phyloP scores from a whole-genome alignment of 2,329 filamentous ascomycete species.

The Hypoxylon sp. region DNA sequence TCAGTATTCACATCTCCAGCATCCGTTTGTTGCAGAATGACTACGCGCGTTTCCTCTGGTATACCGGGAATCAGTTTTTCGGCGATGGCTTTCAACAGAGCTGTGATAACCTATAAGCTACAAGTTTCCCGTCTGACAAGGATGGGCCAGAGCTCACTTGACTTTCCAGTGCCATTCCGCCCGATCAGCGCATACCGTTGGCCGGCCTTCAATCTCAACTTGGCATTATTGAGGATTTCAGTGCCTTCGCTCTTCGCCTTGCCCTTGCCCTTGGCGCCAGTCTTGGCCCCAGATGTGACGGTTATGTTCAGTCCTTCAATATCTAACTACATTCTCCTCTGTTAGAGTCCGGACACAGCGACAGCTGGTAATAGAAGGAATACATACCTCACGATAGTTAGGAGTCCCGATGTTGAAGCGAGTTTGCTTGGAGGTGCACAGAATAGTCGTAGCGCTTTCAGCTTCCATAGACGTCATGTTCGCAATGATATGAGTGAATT shows the following conservation, averaged over 20 bases:
- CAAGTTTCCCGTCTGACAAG: background rate
- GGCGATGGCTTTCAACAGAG: slow-evolving; percentile 79
- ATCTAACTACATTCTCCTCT: slow-evolving; percentile 65
- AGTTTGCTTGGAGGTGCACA: slow-evolving; percentile 76
- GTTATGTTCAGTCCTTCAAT: slow-evolving; percentile 80
- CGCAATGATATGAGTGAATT: background rate
- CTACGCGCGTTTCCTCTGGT: slow-evolving; percentile 72
- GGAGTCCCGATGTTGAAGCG: slow-evolving; percentile 71
- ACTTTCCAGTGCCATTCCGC: slow-evolving; percentile 86
- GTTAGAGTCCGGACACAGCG: background rate
- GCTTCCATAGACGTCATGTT: slow-evolving; percentile 64
- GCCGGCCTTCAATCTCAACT: slow-evolving; percentile 78
- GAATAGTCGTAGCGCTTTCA: slow-evolving; percentile 66
- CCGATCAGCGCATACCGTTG: slow-evolving; percentile 83
- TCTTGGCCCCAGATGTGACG: slow-evolving; percentile 61
- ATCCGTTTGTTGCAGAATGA: slow-evolving; percentile 77
- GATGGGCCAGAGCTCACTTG: slow-evolving; percentile 65
- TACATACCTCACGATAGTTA: slow-evolving; percentile 67
- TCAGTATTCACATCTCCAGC: slow-evolving; percentile 53
- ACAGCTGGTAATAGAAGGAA: background rate
- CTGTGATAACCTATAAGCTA: slow-evolving; percentile 55
- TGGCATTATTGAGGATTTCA: slow-evolving; percentile 79
- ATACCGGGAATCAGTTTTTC: slow-evolving; percentile 85
- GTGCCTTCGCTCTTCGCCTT: slow-evolving; percentile 65
- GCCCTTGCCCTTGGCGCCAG: slow-evolving; percentile 55